phyloP scores from a whole-genome alignment of 495 filamentous ascomycete species.

The Aspergillus indologenus region DNA sequence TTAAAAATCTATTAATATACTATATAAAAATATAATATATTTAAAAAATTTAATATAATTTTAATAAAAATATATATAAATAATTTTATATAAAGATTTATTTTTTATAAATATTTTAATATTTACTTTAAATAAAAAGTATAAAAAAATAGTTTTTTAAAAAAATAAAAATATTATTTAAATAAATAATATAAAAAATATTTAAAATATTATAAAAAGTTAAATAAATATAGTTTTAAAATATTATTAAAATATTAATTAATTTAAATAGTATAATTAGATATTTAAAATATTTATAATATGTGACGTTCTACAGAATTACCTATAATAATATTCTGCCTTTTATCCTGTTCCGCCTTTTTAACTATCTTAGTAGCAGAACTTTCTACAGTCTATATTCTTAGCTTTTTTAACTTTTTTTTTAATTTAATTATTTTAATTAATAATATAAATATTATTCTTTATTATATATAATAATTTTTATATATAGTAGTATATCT shows the following conservation, averaged over 20 bases:
- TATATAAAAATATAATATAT: neutral
- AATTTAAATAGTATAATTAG: neutral
- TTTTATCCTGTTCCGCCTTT: too few species aligned
- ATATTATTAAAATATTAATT: neutral
- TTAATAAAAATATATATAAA: neutral
- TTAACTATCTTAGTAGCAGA: too few species aligned
- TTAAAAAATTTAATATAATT: neutral
- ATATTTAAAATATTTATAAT: slow-evolving; percentile 1
- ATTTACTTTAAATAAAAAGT: neutral
- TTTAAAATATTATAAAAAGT: neutral
- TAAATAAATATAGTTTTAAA: neutral
- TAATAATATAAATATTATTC: too few species aligned
- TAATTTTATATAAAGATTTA: neutral
- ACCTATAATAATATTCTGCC: too few species aligned
- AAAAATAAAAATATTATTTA: neutral
- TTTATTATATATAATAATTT: too few species aligned
- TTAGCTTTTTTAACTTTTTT: too few species aligned
- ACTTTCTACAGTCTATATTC: too few species aligned
- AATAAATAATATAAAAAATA: neutral
- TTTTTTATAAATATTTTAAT: neutral
- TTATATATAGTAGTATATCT: neutral
- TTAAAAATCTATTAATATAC: neutral
- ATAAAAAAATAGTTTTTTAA: neutral
- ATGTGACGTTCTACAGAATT: too few species aligned
- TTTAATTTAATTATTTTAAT: too few species aligned